A percentile compares a stretch with the other conserved stretches of the same genome.
phyloP scores from a whole-genome alignment of 2,329 filamentous ascomycete genomes.

The Colletotrichum sp. region DNA sequence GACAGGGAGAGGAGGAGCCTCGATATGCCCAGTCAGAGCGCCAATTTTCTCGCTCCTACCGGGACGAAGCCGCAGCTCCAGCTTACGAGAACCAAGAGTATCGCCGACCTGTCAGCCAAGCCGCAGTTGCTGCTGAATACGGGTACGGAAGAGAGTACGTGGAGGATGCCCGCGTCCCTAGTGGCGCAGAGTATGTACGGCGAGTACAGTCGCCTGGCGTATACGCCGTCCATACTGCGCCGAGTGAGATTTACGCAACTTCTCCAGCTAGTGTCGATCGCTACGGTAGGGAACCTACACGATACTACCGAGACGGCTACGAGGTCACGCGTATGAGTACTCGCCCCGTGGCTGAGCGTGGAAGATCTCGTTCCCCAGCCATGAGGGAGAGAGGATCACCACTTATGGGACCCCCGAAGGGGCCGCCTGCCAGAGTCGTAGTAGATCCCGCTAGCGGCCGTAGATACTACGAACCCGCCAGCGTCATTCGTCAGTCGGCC shows the following conservation, averaged over 20 bases:
- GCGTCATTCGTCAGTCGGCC: slow-evolving; percentile 56
- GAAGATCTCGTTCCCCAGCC: slow-evolving; percentile 53
- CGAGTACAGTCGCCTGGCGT: slow-evolving; percentile 41
- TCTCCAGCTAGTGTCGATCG: slow-evolving; percentile 49
- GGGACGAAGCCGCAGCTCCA: slow-evolving; percentile 34
- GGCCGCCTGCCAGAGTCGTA: slow-evolving; percentile 70
- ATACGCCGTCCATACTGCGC: slow-evolving; percentile 40
- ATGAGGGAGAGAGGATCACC: slow-evolving; percentile 49
- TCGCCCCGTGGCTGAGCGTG: slow-evolving; percentile 53
- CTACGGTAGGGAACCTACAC: slow-evolving; percentile 43
- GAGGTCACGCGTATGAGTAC: slow-evolving; percentile 50
- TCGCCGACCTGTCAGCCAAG: slow-evolving; percentile 26
- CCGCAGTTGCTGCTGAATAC: not conserved
- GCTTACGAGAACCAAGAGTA: slow-evolving; percentile 30
- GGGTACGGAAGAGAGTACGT: slow-evolving; percentile 38
- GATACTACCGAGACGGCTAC: slow-evolving; percentile 49
- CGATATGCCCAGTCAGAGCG: slow-evolving; percentile 45
- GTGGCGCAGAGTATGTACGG: slow-evolving; percentile 37
- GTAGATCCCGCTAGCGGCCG: slow-evolving; percentile 80
- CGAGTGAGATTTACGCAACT: slow-evolving; percentile 41
- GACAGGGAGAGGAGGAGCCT: slow-evolving; percentile 45
- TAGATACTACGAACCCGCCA: slow-evolving; percentile 69
- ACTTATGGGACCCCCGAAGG: slow-evolving; percentile 55
- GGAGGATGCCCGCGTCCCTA: slow-evolving; percentile 34
- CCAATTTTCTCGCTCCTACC: slow-evolving; percentile 29